These are phyloP conservation scores for Hyaloscypha finlandica DNA, from an alignment of 495 filamentous ascomycete genomes.

Conservation along the genomic window DNA sequence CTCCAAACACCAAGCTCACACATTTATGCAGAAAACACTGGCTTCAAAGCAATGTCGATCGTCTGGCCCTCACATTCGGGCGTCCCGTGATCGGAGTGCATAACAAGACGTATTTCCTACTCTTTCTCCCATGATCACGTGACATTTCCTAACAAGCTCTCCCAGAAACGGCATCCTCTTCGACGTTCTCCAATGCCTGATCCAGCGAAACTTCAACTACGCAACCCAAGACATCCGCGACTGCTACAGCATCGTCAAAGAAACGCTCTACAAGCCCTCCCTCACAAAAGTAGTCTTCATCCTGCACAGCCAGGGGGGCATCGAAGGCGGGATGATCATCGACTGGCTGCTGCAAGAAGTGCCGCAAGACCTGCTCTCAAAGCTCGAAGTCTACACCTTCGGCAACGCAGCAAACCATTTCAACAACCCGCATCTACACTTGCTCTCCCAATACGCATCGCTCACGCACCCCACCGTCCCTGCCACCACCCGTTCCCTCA, in stretches of 20 bases:
- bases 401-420: slow-evolving; percentile 86
- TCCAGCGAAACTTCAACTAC: slow-evolving; percentile 76
- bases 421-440: slow-evolving; percentile 68
- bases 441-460: slow-evolving; percentile 32
- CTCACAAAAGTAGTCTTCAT: slow-evolving; percentile 76
- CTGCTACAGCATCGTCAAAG: slow-evolving; percentile 57
- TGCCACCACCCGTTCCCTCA: slow-evolving; percentile 22
- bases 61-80: slow-evolving; percentile 72
- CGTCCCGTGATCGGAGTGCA: slow-evolving; percentile 78
- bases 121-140: slow-evolving; percentile 14
- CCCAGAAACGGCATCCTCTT: slow-evolving; percentile 61
- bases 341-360: slow-evolving; percentile 82
- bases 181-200: slow-evolving; percentile 73
- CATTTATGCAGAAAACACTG: slow-evolving; percentile 47
- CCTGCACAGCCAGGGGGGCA: slow-evolving; percentile 80
- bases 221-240: slow-evolving; percentile 68
- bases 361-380: slow-evolving; percentile 62
- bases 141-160: not conserved
- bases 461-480: slow-evolving; percentile 15
- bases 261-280: slow-evolving; percentile 54
- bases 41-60: slow-evolving; percentile 69
- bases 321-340: slow-evolving; percentile 71
- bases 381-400: slow-evolving; percentile 86
- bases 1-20: slow-evolving; percentile 12
- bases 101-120: slow-evolving; percentile 61